Evolutionary conservation across 768 basidiomycete genomes (phyloP).

Genomic region (Lactarius sp.): DNA sequence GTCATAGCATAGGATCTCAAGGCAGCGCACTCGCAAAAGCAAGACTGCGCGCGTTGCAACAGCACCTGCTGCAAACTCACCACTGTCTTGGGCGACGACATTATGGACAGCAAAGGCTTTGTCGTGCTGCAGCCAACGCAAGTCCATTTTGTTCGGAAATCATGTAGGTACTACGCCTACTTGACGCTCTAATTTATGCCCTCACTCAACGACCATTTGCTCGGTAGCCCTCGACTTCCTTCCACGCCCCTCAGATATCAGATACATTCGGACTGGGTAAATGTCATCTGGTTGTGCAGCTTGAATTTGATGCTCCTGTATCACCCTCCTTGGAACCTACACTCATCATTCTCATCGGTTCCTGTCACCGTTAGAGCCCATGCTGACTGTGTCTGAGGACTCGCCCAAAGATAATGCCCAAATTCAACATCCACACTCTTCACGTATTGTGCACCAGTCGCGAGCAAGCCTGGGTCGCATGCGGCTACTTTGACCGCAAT

Average conservation of each 20-base stretch:
- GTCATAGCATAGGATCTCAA: conserved; percentile 85
- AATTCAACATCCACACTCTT: background rate
- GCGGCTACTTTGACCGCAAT: conserved; percentile 90
- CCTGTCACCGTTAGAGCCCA: conserved; percentile 71
- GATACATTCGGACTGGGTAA: conserved; percentile 93
- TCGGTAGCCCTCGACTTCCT: conserved; percentile 55
- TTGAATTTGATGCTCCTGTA: conserved; percentile 76
- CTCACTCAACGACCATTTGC: background rate
- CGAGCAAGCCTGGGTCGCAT: conserved; percentile 83
- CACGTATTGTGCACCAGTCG: conserved; percentile 41
- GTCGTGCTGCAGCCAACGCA: conserved; percentile 29
- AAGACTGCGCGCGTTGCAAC: conserved; percentile 26
- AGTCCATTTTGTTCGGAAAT: conserved; percentile 54
- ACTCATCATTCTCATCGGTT: conserved; percentile 51
- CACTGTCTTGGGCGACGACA: conserved; percentile 79
- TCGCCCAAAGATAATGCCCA: conserved; percentile 55
- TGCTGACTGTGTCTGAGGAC: conserved; percentile 80
- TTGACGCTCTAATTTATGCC: background rate
- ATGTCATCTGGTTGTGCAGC: conserved; percentile 89
- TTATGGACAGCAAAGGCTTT: conserved; percentile 33
- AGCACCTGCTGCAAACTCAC: conserved; percentile 66
- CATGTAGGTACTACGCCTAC: conserved; percentile 64
- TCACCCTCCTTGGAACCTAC: conserved; percentile 65
- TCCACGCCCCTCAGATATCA: conserved; percentile 85
- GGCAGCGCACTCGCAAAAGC: conserved; percentile 36